phyloP scores from a whole-genome alignment of 768 basidiomycete genomes.

The Xanthoconium purpureum region DNA sequence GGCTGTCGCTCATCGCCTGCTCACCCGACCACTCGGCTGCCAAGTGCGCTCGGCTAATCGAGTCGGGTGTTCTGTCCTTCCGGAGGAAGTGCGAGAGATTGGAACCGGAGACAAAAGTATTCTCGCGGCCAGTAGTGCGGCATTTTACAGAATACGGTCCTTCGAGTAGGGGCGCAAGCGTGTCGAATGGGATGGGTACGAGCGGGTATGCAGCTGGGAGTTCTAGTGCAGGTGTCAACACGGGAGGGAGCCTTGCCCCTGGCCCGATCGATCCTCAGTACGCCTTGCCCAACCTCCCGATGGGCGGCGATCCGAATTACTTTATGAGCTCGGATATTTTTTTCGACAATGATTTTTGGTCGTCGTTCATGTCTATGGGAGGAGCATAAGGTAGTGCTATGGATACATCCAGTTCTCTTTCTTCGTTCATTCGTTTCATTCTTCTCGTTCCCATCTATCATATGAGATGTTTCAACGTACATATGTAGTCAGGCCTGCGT shows the following conservation, averaged over 20 bases:
- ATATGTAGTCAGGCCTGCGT: slow-evolving; percentile 5
- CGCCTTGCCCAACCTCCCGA: slow-evolving; percentile 20
- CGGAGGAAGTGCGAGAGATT: slow-evolving; percentile 27
- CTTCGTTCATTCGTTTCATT: neutral
- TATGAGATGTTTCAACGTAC: neutral
- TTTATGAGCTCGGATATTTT: slow-evolving; percentile 39
- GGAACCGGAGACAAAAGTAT: slow-evolving; percentile 18
- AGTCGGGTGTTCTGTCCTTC: slow-evolving; percentile 31
- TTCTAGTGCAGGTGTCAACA: neutral
- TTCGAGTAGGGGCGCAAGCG: slow-evolving; percentile 14
- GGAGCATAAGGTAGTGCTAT: slow-evolving; percentile 11
- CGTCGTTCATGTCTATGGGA: slow-evolving; percentile 34
- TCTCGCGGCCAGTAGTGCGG: slow-evolving; percentile 15
- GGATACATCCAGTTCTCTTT: neutral
- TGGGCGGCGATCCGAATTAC: slow-evolving; percentile 28
- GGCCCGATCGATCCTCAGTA: slow-evolving; percentile 18
- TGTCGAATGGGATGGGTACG: slow-evolving; percentile 17
- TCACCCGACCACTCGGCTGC: slow-evolving; percentile 40
- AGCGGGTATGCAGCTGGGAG: slow-evolving; percentile 10
- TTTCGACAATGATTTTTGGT: slow-evolving; percentile 43
- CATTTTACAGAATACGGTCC: slow-evolving; percentile 25
- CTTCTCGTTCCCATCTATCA: neutral
- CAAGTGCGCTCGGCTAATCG: slow-evolving; percentile 42
- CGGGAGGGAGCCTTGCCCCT: neutral
- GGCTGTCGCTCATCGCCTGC: slow-evolving; percentile 33